Conservation (phyloP, 2,329 filamentous ascomycete genomes). For the Colletotrichum scovillei region DNA sequence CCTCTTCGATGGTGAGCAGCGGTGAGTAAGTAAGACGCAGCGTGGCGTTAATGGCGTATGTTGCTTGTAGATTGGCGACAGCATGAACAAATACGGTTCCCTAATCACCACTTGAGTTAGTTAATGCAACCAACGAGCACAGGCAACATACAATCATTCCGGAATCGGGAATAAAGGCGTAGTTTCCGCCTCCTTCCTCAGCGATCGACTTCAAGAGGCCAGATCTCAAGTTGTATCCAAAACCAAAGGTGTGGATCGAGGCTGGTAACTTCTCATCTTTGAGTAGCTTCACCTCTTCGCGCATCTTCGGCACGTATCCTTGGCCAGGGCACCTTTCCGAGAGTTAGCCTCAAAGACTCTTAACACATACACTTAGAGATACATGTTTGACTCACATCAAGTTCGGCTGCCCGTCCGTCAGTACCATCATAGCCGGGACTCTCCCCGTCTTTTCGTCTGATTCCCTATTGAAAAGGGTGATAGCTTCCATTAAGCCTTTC, state of each 20-base stretch:
- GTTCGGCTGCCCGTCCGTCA: constrained; percentile 68
- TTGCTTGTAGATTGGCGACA: constrained; percentile 70
- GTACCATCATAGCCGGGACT: constrained; percentile 63
- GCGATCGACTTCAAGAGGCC: constrained; percentile 70
- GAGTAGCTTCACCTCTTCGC: constrained; percentile 58
- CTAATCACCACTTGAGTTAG: constrained; percentile 39
- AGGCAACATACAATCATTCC: constrained; percentile 64
- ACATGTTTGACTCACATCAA: constrained; percentile 50
- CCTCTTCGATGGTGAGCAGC: constrained; percentile 51
- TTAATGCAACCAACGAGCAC: not conserved
- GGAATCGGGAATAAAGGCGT: constrained; percentile 70
- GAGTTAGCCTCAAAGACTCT: not conserved
- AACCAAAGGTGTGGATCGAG: constrained; percentile 65
- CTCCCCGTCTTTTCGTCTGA: constrained; percentile 44
- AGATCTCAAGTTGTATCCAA: constrained; percentile 61
- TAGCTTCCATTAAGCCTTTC: constrained; percentile 64
- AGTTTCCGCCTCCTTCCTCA: constrained; percentile 67
- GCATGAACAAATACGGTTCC: constrained; percentile 72
- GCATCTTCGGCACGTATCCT: constrained; percentile 67
- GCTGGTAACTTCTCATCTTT: constrained; percentile 53
- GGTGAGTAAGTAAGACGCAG: constrained; percentile 55
- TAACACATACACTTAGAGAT: not conserved
- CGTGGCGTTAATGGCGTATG: constrained; percentile 61
- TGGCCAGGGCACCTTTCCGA: constrained; percentile 54
- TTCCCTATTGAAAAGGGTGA: constrained; percentile 56